phyloP scores from a whole-genome alignment of 2,329 filamentous ascomycete genomes.

The Aschersonia sp. region DNA sequence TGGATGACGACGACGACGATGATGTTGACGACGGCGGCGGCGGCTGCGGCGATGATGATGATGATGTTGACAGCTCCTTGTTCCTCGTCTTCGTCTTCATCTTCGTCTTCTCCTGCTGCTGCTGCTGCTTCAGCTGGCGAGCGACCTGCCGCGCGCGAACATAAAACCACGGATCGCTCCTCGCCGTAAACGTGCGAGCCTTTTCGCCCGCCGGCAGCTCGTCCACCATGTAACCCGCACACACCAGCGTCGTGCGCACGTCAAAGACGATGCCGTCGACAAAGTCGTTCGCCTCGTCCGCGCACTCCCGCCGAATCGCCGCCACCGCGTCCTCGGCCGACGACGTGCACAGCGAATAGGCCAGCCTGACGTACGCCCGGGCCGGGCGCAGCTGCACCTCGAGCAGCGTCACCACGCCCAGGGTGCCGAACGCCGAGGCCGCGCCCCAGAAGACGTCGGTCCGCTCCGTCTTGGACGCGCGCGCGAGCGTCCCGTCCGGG shows the following conservation, averaged over 20 bases:
- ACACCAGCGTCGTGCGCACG: constrained; percentile 38
- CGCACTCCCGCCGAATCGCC: constrained; percentile 29
- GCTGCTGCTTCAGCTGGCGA: background rate
- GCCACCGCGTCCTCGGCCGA: constrained; percentile 18
- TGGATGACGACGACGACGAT: constrained; percentile 7
- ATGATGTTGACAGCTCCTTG: no score
- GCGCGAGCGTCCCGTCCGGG: constrained; percentile 40
- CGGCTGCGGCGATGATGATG: background rate
- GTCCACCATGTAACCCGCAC: constrained; percentile 42
- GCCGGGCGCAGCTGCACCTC: constrained; percentile 44
- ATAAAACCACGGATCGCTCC: constrained; percentile 59
- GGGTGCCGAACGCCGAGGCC: constrained; percentile 49
- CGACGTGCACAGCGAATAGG: constrained; percentile 33
- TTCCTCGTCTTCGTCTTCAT: constrained; percentile 7
- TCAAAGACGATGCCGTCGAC: constrained; percentile 57
- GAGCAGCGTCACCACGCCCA: constrained; percentile 51
- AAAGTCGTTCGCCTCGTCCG: constrained; percentile 37
- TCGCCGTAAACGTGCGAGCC: constrained; percentile 35
- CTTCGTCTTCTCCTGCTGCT: constrained; percentile 7
- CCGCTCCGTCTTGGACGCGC: constrained; percentile 36
- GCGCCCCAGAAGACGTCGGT: constrained; percentile 50
- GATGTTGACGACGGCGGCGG: no score
- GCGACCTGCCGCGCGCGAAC: constrained; percentile 40
- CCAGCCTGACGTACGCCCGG: constrained; percentile 39
- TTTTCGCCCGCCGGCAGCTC: constrained; percentile 18